Base-by-base conservation (phyloP, 169 alveolate species). In the Cryptosporidium muris region DNA sequence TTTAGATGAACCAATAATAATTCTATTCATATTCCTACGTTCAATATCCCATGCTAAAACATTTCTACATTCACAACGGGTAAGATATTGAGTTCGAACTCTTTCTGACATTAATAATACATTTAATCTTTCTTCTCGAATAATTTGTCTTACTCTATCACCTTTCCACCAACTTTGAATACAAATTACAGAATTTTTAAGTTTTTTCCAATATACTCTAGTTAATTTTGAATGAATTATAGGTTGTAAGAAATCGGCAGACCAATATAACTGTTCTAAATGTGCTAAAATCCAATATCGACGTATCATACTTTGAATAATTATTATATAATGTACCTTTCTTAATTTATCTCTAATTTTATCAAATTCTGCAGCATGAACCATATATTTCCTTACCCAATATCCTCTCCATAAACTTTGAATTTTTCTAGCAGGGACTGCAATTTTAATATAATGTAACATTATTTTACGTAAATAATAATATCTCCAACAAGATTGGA, bases 101-200 rank as follows among this genome's bases (percentile, higher is more conserved):
- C 64, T 53, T 40, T 82, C 89, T 7, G 90, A 80, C 53, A 80
- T 88, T 11, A 89, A 43, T 38, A 89, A 65, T 36, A 89, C 64
- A 16, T 80, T 65, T 4, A 89, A 63, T 37, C 81, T 89, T 45
- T 89, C 92, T 51, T 89, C 92, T 53, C 89, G 89, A 14, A 89
- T 64, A 34, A 88, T 89, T 49, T 90, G 85, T 25, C 90, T 80
- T 14, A 89, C 91, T 34, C 90, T 43, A 36, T 88, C 88, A 1
- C 90, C 89, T 65, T 91, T 58, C 92, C 92, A 89, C 91, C 91
- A 89, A 47, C 91, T 66, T 37, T 89, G 92, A n/a, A 89, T 85
- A 3, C 12, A 51, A 12, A 80, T 74, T 2, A 80, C 51, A 2
- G 92, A 89, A 14, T 58, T 81, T 12, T 56, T 82, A 34, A 66